Evolutionary conservation across 2,329 filamentous ascomycete species (phyloP).

Genomic region (Hymenoscyphus linearis): DNA sequence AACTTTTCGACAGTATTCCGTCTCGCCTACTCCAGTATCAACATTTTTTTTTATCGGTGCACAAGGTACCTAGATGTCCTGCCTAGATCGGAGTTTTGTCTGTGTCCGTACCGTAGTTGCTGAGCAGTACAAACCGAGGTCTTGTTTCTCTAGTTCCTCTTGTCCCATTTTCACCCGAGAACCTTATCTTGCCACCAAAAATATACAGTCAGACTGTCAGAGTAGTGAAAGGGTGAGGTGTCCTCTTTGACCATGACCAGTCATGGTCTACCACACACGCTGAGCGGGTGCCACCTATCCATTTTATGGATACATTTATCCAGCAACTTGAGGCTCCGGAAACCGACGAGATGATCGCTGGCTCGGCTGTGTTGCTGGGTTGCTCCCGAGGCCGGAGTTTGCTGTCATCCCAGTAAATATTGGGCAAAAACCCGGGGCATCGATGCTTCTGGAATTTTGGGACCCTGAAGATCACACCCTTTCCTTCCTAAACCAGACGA

Average conservation of each 20-base stretch:
- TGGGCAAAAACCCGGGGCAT: background rate
- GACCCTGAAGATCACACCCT: background rate
- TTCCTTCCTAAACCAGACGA: background rate
- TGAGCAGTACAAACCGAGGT: background rate
- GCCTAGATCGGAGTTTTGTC: too few relatives aligned
- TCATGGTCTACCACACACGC: background rate
- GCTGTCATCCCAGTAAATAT: background rate
- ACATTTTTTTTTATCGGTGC: too few relatives aligned
- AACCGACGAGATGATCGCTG: background rate
- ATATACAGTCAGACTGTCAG: too few relatives aligned
- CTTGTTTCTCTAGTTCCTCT: background rate
- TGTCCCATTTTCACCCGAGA: background rate
- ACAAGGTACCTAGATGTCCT: too few relatives aligned
- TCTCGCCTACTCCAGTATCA: too few relatives aligned
- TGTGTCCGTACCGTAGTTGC: too few relatives aligned
- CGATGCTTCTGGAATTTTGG: background rate
- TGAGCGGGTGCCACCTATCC: background rate
- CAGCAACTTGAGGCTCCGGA: background rate
- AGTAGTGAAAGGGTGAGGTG: background rate
- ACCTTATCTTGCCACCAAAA: background rate
- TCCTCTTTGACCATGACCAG: background rate
- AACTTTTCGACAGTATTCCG: too few relatives aligned
- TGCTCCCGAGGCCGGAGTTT: background rate
- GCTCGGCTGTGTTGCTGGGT: background rate
- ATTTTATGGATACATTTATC: background rate